phyloP scores from a whole-genome alignment of 345 rosid species.

The Salix suchowensis region DNA sequence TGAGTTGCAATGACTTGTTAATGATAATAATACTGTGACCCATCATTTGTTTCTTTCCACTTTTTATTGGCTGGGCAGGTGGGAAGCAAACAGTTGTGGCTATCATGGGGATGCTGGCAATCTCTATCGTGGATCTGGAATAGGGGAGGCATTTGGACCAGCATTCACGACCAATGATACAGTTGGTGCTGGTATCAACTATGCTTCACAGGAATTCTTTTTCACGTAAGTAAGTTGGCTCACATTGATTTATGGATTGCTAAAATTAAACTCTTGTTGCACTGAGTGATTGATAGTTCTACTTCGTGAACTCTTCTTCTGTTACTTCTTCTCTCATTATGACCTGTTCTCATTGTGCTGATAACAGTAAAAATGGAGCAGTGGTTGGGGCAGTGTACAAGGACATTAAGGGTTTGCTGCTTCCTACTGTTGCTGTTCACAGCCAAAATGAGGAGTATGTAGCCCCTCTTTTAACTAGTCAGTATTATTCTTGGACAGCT shows the following conservation, averaged over 20 bases:
- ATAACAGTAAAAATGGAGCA: slow-evolving; percentile 72
- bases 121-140: slow-evolving; percentile 69
- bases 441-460: slow-evolving; percentile 97
- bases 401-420: slow-evolving; percentile 65
- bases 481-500: not conserved
- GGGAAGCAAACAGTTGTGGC: slow-evolving; percentile 95
- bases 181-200: slow-evolving; percentile 92
- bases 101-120: slow-evolving; percentile 95
- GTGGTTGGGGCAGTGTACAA: slow-evolving; percentile 62
- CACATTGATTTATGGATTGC: slow-evolving; percentile 5
- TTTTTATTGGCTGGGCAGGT: slow-evolving; percentile 40
- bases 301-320: slow-evolving; percentile 2
- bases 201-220: slow-evolving; percentile 75
- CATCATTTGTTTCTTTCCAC: not conserved
- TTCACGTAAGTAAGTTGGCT: slow-evolving; percentile 73
- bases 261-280: not conserved
- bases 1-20: not conserved
- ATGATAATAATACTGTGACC: not conserved
- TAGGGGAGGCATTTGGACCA: slow-evolving; percentile 81
- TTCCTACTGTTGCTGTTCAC: slow-evolving; percentile 91
- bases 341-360: slow-evolving; percentile 12
- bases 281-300: not conserved
- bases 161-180: slow-evolving; percentile 69
- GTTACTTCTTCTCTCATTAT: slow-evolving; percentile 12
- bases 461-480: slow-evolving; percentile 11